Conservation (phyloP, 805 yeast species). For the Metschnikowia koreensis region DNA sequence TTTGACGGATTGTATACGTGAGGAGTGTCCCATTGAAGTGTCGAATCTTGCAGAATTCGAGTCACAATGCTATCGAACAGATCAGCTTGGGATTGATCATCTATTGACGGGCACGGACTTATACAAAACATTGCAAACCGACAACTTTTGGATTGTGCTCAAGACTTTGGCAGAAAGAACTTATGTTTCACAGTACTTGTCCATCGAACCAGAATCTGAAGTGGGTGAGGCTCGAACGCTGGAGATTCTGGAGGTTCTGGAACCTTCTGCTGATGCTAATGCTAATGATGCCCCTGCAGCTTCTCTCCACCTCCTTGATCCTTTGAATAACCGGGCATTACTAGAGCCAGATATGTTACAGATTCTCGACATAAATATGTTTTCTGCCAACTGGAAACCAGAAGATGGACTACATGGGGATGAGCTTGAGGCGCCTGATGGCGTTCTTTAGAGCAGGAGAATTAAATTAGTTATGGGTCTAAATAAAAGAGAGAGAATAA, state of each 20-base stretch:
- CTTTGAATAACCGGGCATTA: not conserved
- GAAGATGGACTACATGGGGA: conserved; percentile 10
- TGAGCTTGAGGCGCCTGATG: not conserved
- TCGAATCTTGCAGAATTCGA: conserved; percentile 2
- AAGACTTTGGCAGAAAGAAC: conserved; percentile 14
- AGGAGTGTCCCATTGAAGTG: conserved; percentile 4
- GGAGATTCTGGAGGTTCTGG: not conserved
- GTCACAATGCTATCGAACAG: conserved; percentile 10
- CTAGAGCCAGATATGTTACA: conserved; percentile 8
- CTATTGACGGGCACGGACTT: conserved; percentile 14
- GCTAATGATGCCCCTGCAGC: not conserved
- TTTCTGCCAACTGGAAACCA: conserved; percentile 12
- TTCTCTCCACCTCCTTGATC: conserved; percentile 2
- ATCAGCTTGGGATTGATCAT: conserved; percentile 9
- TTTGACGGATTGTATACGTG: conserved; percentile 8
- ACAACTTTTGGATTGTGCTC: conserved; percentile 18
- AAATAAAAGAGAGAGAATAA: not conserved
- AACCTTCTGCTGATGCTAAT: not conserved
- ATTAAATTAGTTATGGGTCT: not conserved
- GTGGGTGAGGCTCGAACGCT: not conserved
- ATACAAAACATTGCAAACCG: conserved; percentile 18
- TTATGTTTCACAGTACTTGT: conserved; percentile 8
- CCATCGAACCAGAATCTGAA: not conserved
- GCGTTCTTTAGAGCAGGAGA: not conserved
- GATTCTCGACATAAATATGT: conserved; percentile 13